A percentile compares a stretch with the other conserved stretches of the same genome.
These are phyloP conservation scores for Leccinum incarnatum DNA, from an alignment of 768 basidiomycete species.

Conservation along the genomic window DNA sequence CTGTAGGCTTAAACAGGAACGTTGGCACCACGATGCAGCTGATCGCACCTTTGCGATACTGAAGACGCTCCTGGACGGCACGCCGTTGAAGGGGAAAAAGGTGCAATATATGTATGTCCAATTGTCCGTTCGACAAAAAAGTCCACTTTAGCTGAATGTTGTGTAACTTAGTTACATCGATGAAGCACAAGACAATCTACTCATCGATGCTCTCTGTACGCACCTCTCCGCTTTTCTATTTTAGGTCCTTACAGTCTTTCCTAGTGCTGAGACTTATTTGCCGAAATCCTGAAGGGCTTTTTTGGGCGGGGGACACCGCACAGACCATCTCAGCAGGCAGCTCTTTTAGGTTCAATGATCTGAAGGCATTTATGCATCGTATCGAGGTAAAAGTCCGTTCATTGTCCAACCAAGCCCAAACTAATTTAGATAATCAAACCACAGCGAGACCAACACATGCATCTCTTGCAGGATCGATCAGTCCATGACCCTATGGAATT, in stretches of 20 bases:
- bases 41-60: constrained; percentile 62
- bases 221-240: neutral
- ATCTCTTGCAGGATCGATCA: constrained; percentile 11
- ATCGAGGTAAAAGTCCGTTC: constrained; percentile 45
- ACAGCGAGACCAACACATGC: constrained; percentile 22
- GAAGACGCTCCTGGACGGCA: constrained; percentile 28
- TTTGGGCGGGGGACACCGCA: constrained; percentile 81
- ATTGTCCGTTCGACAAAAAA: neutral
- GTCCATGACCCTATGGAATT: constrained; percentile 41
- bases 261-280: constrained; percentile 64
- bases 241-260: neutral
- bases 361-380: constrained; percentile 65
- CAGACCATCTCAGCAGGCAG: constrained; percentile 75
- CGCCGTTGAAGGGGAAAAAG: constrained; percentile 36
- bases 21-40: constrained; percentile 51
- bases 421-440: neutral
- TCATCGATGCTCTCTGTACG: constrained; percentile 61
- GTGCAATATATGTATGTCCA: constrained; percentile 54
- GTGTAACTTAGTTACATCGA: constrained; percentile 53
- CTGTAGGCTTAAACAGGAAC: constrained; percentile 40
- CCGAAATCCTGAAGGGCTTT: constrained; percentile 60
- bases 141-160: neutral
- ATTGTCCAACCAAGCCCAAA: neutral
- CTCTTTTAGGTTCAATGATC: constrained; percentile 66
- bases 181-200: constrained; percentile 69